Evolutionary conservation across 768 basidiomycete genomes (phyloP), one percentile per base, ranked within the genome.

Genomic region (Tricholoma furcatifolium): DNA sequence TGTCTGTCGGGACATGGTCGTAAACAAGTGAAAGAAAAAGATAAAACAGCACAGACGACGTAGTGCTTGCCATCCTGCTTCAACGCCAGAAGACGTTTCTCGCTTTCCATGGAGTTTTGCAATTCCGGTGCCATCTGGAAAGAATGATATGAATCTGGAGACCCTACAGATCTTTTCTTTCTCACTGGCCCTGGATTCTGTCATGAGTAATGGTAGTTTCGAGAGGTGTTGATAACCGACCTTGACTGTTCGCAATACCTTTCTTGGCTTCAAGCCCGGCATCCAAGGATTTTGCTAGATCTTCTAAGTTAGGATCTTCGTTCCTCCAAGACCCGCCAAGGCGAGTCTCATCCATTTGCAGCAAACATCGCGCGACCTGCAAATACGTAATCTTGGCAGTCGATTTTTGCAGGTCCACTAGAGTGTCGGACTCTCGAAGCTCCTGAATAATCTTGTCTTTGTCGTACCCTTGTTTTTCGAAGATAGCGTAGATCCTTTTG

Each of bases 391-490:
- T 11, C 8, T 18, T 20, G 18, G 1, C 17, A 12, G 35, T 20
- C 30, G 34, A 12, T 20, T 38, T 10, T 18, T 47, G 46, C 12
- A 47, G 46, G 21, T 9, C 17, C 11, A 4, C 18, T 14, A 47
- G 32, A 27, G 46, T 47, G 12, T 38, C 46, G 12, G 35, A 38
- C n/a, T 47, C 35, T 47, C 46, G 32, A 17, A 47, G 32, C n/a
- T 47, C 46, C 43, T 59, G 17, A 23, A 59, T 38, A 15, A 59
- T 59, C 50, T 53, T 42, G 8, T 59, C 57, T 23, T 56, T 45
- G 34, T 46, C 31, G 35, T 51, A 59, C 30, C 50, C 54, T 15
- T 31, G 36, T 17, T 59, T 54, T 47, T 59, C 57, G 43, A 57
- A 59, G 11, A 53, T 44, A 18, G 56, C 30, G 23, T 59, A 59